phyloP scores from a whole-genome alignment of 331 rosid genomes.

The Cydonia oblonga region DNA sequence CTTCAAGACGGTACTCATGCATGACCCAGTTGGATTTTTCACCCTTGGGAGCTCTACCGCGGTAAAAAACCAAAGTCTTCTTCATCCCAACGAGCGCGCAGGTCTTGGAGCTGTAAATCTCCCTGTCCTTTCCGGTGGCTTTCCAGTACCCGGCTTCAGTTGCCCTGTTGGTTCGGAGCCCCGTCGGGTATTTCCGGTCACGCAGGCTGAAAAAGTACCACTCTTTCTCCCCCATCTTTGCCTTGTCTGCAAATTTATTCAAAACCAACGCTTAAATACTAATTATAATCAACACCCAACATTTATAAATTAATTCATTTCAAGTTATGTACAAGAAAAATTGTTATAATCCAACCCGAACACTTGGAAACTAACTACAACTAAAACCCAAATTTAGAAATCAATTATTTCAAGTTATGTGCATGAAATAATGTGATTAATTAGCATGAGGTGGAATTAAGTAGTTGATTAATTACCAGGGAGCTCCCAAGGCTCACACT shows the following conservation, averaged over 20 bases:
- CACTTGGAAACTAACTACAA: no score
- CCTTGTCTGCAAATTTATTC: conserved; percentile 42
- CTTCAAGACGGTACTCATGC: conserved; percentile 98
- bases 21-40: conserved; percentile 93
- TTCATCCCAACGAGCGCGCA: conserved; percentile 82
- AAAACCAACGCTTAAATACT: no score
- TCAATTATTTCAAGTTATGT: background rate
- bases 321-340: no score
- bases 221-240: conserved; percentile 95
- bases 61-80: conserved; percentile 82
- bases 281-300: background rate
- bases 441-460: background rate
- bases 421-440: background rate
- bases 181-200: conserved; percentile 90
- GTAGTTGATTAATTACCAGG: conserved; percentile 38
- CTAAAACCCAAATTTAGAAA: background rate
- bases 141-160: conserved; percentile 99
- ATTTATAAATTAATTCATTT: background rate
- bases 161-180: conserved; percentile 74
- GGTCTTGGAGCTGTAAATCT: conserved; percentile 65
- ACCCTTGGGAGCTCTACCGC: conserved; percentile 93
- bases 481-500: conserved; percentile 96
- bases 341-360: no score
- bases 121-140: conserved; percentile 90
- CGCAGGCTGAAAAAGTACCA: conserved; percentile 90